Percentiles rank a stretch among this genome's conserved stretches.
phyloP scores from a whole-genome alignment of 768 basidiomycete genomes.

The Dictyophora rubrovolvata region DNA sequence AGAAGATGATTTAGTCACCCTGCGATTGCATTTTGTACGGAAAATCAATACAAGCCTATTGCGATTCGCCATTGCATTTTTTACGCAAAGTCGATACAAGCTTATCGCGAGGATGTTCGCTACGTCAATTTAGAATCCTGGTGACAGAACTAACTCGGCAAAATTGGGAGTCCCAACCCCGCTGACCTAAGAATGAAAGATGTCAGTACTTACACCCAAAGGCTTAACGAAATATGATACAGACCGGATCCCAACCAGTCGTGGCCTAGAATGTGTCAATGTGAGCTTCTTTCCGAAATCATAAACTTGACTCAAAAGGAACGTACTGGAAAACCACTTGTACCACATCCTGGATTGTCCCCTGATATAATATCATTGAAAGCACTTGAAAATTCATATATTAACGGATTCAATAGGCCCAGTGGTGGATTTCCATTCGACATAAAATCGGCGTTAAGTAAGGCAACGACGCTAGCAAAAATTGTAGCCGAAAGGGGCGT shows the following conservation, averaged over 20 bases:
- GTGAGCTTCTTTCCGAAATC: neutral
- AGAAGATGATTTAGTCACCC: no score
- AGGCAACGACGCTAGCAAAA: slow-evolving; percentile 23
- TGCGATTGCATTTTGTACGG: no score
- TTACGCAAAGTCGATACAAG: no score
- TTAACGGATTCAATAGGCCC: slow-evolving; percentile 29
- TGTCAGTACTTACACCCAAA: no score
- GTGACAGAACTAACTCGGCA: no score
- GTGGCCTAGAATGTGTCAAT: neutral
- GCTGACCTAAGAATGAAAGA: no score
- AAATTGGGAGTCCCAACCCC: no score
- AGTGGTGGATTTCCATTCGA: slow-evolving; percentile 19
- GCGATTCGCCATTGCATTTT: no score
- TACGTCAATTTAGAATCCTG: no score
- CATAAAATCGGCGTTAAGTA: slow-evolving; percentile 25
- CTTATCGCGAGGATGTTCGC: no score
- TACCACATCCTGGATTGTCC: slow-evolving; percentile 19
- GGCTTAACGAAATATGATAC: neutral
- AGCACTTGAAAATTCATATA: slow-evolving; percentile 18
- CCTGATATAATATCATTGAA: slow-evolving; percentile 21
- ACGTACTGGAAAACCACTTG: slow-evolving; percentile 17
- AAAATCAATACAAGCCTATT: no score
- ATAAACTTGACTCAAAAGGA: neutral
- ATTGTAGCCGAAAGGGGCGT: slow-evolving; percentile 26
- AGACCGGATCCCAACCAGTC: slow-evolving; percentile 20